Base-by-base conservation (phyloP, 73 alveolate genomes). In the Paramecium sexaurelia region DNA sequence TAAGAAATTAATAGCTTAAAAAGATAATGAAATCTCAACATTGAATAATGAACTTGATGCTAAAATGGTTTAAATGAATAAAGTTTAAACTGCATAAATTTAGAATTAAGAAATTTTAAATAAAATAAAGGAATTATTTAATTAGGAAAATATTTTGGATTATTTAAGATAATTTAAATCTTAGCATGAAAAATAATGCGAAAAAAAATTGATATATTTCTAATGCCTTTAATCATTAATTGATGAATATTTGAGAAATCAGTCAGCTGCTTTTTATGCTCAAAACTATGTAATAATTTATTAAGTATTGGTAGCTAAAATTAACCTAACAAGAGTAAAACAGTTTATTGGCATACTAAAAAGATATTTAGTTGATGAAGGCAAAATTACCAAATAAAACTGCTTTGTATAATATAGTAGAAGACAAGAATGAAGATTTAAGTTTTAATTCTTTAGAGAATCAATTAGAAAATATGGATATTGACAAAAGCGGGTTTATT, bases 181-280 rank as follows among this genome's bases (percentile, higher is more conserved):
- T 11, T 29, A 61, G n/a, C 83, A 61, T 61, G 83, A 61, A 29
- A 61, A 61, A 6, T 5, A 61, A 32, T 61, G 83, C 26, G 83
- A 61, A 8, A 61, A 45, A 39, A 73, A 73, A n/a, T 39, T 73
- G n/a, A 73, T n/a, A 3, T 73, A 27, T 32, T 73, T 13, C 0
- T 27, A 73, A 73, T 73, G 87, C 19, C 19, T 73, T 7, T 19
- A 73, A 22, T 73, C 87, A 3, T 73, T 73, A 73, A 27, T 73
- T n/a, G 87, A 73, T 73, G 87, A 73, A n/a, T 73, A 73, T 73
- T 20, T 73, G 19, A 27, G 57, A 73, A 73, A 73, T 39, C n/a
- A 33, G 19, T 36, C 56, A 6, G 87, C 87, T 15, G 33, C 24
- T 2, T 73, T 27, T 39, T 73, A 27, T 73, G 56, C 55, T 9